Evolutionary conservation across 352 stramenopile genomes (phyloP), one percentile per base, ranked within the genome.

Genomic region (Halophytophthora polymorphica): DNA sequence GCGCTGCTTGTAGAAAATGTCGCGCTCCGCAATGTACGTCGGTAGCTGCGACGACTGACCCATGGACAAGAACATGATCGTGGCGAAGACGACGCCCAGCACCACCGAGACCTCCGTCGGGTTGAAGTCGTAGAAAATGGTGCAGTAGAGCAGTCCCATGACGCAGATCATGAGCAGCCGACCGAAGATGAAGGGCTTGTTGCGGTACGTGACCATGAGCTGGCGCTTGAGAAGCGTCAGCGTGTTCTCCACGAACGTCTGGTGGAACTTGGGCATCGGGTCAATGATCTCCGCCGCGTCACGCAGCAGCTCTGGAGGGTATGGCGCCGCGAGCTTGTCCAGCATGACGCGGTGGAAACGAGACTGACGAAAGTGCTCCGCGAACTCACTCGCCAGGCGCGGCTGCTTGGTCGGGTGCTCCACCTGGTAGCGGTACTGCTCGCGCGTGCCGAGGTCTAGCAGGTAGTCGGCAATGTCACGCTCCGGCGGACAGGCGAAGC

Each of bases 31-130:
- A 58, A 94, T 81, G 45, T 92, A 83, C 21, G 69, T 72, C 8
- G 79, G 68, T 11, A 96, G 41, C 50, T 88, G 68, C 0, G 83
- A 64, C 42, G 88, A 78, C 19, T 85, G 71, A 31, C 75, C 77
- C 50, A 96, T 56, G 18, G 75, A 77, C 2, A 90, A 58, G 51
- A 91, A 95, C 59, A 96, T 83, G 37, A 87, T 71, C 34, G 64
- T 73, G 33, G 85, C 73, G 58, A 94, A 96, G 2, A 96, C 61
- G 23, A 94, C 68, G 51, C 88, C 84, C 42, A 95, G 65, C 17
- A 90, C 59, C n/a, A 77, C 49, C 29, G 69, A 64, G 6, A 74
- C 43, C 14, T 73, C 60, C 12, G 61, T 70, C 18, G 63, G 58
- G 12, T 73, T 63, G 13, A 82, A 56, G 19, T 79, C 53, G 59